Base-by-base conservation (phyloP, 1,284 basidiomycete species). In the Psilocybe mexicana region DNA sequence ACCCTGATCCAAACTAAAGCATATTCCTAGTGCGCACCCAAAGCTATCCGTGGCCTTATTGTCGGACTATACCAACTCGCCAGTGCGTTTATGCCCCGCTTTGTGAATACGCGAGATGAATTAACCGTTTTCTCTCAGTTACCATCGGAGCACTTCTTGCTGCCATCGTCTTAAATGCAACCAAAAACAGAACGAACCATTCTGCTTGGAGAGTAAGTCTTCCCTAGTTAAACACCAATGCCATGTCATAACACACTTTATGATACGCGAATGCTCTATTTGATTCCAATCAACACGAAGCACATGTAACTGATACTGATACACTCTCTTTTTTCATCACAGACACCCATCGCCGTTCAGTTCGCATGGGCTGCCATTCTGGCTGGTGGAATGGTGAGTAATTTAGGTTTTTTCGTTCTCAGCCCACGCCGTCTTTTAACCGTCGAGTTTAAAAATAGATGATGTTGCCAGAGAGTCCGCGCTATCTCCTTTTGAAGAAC, bases 291-390 rank as follows among this genome's bases (percentile, higher is more conserved):
- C 18, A 52, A 24, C 2, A 35, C 8, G 30, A 43, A 24, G 6
- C n/a, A 38, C 52, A 46, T 50, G 18, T 18, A 26, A 45, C 25
- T 52, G 30, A 33, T 33, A 8, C 28, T 8, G 14, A 25, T 52
- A 10, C 24, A 18, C 12, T 25, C 33, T n/a, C 43, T n/a, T 49
- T 36, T n/a, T 12, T 18, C 38, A 40, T 40, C 4, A 1, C 52
- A 64, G 63, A 91, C 93, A 69, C 92, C 92, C 54, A 90, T 91
- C 64, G 80, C 82, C 56, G 74, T 94, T 61, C 91, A 94, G 74
- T 90, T 90, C 70, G 72, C 84, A 52, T 88, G 85, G 84, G 85
- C 85, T 10, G 70, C 77, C 61, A 72, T 90, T 63, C 84, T 90
- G 59, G 76, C 76, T 28, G 67, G 59, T 54, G 89, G 89, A 61